phyloP scores from a whole-genome alignment of 176 grass and related monocot species.

The Raddia distichophylla region DNA sequence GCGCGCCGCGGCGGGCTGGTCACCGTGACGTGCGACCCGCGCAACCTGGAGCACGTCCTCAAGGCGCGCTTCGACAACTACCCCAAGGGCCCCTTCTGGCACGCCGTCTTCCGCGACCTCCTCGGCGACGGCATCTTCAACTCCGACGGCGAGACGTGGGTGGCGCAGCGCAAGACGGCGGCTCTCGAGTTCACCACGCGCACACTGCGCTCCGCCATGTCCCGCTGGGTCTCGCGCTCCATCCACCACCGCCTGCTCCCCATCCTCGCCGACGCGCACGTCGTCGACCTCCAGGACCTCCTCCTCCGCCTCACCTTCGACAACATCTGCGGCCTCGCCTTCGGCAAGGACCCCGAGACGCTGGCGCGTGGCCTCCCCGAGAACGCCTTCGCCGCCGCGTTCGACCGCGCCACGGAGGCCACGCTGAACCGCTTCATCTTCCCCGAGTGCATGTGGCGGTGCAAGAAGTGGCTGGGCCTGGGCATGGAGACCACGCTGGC shows the following conservation, averaged over 20 bases:
- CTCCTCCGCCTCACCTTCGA: constrained; percentile 94
- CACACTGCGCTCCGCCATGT: constrained; percentile 89
- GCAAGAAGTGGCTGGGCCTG: constrained; percentile 77
- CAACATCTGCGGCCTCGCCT: constrained; percentile 93
- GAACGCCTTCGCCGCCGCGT: constrained; percentile 79
- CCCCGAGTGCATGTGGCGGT: constrained; percentile 82
- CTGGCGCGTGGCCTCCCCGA: constrained; percentile 73
- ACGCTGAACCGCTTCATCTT: constrained; percentile 91
- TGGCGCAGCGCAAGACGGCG: constrained; percentile 88
- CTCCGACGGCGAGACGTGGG: constrained; percentile 91
- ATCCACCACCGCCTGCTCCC: constrained; percentile 77
- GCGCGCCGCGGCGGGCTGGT: constrained; percentile 74
- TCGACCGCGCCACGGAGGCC: constrained; percentile 96
- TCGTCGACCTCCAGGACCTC: constrained; percentile 86
- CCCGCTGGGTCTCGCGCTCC: constrained; percentile 81
- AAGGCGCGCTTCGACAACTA: constrained; percentile 91
- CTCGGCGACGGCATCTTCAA: constrained; percentile 98
- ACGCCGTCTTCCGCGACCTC: constrained; percentile 84
- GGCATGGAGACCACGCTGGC: constrained; percentile 86
- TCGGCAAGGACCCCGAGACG: constrained; percentile 94
- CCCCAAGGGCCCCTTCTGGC: constrained; percentile 96
- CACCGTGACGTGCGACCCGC: constrained; percentile 78
- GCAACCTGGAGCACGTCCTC: constrained; percentile 94
- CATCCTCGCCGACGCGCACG: constrained; percentile 57
- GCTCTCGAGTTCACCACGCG: constrained; percentile 97